Percentiles rank a stretch among this genome's conserved stretches.
phyloP scores from a whole-genome alignment of 1,284 basidiomycete species.

The Blastosporella zonata region DNA sequence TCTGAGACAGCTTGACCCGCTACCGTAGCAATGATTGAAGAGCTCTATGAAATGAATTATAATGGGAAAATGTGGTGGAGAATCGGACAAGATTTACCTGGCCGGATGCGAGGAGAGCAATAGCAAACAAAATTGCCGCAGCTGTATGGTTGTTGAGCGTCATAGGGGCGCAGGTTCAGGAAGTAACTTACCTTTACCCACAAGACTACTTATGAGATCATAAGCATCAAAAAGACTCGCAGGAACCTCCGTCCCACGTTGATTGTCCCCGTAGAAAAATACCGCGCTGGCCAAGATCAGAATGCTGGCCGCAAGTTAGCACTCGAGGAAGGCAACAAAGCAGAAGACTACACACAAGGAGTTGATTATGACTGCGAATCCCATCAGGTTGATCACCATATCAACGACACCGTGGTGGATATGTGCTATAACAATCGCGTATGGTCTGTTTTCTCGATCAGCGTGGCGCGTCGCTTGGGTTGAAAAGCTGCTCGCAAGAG shows the following conservation, averaged over 20 bases:
- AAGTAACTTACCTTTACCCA: constrained; percentile 67
- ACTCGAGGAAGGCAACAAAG: not conserved
- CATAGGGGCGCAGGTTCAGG: not conserved
- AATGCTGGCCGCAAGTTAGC: constrained; percentile 43
- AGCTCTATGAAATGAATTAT: constrained; percentile 51
- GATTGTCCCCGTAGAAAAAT: constrained; percentile 61
- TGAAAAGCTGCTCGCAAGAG: constrained; percentile 26
- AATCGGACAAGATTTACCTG: constrained; percentile 35
- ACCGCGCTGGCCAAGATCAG: constrained; percentile 68
- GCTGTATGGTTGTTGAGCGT: constrained; percentile 31
- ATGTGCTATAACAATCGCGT: constrained; percentile 72
- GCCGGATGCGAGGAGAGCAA: constrained; percentile 83
- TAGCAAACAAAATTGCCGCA: constrained; percentile 81
- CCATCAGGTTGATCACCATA: constrained; percentile 63
- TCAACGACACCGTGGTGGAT: constrained; percentile 76
- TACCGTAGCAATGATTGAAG: constrained; percentile 89
- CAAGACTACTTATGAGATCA: constrained; percentile 59
- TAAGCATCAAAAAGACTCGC: constrained; percentile 84
- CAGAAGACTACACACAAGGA: constrained; percentile 49
- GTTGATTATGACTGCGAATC: constrained; percentile 88
- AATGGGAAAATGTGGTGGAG: not conserved
- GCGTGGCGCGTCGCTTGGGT: constrained; percentile 40
- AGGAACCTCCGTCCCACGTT: constrained; percentile 34
- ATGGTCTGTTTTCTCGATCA: constrained; percentile 63
- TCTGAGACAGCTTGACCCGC: constrained; percentile 93